Evolutionary conservation across 163 green algal genomes (phyloP).

Genomic region (Chloromonas sp.): DNA sequence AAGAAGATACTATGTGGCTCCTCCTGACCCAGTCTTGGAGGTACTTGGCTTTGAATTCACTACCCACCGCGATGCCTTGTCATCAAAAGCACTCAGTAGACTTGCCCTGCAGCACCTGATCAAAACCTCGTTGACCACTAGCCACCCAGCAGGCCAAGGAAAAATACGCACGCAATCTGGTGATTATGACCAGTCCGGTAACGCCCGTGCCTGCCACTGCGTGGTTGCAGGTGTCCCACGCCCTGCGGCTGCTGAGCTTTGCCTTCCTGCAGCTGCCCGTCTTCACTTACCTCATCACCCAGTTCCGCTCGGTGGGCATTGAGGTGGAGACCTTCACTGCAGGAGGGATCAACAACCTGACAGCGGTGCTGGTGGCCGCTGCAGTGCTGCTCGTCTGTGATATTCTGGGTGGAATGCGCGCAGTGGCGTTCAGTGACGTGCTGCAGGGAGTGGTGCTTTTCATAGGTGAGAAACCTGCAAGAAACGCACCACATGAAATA

Average conservation of each 20-base stretch:
- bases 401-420: constrained; percentile 38
- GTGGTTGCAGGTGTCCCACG: constrained; percentile 24
- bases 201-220: too few relatives aligned
- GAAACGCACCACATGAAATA: too few relatives aligned
- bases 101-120: too few relatives aligned
- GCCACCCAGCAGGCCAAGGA: too few relatives aligned
- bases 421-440: constrained; percentile 40
- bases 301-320: constrained; percentile 36
- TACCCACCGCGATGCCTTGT: too few relatives aligned
- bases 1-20: not conserved
- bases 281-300: constrained; percentile 51
- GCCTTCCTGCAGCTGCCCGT: constrained; percentile 42
- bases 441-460: constrained; percentile 5
- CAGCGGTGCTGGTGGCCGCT: constrained; percentile 32
- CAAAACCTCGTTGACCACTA: too few relatives aligned
- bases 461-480: too few relatives aligned
- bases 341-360: constrained; percentile 20
- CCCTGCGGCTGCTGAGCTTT: constrained; percentile 30
- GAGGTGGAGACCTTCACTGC: constrained; percentile 41
- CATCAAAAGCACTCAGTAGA: too few relatives aligned
- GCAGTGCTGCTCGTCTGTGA: constrained; percentile 36
- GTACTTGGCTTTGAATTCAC: too few relatives aligned
- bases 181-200: too few relatives aligned
- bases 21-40: too few relatives aligned
- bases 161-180: too few relatives aligned